Percentiles rank a stretch among this genome's conserved stretches.
These are phyloP conservation scores for Kandelia obovata DNA, from an alignment of 345 rosid species.

Conservation along the genomic window DNA sequence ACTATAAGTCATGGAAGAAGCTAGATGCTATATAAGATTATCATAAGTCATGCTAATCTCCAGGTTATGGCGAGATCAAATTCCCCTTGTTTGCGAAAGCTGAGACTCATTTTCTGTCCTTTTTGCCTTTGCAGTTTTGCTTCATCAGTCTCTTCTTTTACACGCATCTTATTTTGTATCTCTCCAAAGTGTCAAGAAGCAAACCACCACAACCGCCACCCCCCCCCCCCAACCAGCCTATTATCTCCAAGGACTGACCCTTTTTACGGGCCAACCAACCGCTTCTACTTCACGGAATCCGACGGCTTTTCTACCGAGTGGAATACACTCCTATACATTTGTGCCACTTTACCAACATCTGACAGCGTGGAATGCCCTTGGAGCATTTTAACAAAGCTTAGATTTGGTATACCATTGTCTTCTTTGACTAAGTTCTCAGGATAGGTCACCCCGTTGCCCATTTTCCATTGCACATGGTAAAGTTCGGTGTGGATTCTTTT, in stretches of 20 bases:
- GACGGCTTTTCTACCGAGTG: conserved; percentile 35
- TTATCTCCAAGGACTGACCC: conserved; percentile 37
- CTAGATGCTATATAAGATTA: too few relatives aligned
- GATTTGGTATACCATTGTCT: too few relatives aligned
- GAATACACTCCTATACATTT: too few relatives aligned
- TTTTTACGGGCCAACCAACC: conserved; percentile 52
- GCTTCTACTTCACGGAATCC: conserved; percentile 58
- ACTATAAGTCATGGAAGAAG: too few relatives aligned
- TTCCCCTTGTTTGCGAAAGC: not conserved
- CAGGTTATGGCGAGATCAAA: not conserved
- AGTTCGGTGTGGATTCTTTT: not conserved
- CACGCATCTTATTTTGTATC: not conserved
- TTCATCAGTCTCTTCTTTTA: not conserved
- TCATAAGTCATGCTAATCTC: not conserved
- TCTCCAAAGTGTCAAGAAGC: not conserved
- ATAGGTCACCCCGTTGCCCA: too few relatives aligned
- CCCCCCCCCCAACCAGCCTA: conserved; percentile 43
- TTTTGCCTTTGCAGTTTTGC: too few relatives aligned
- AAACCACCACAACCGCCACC: too few relatives aligned
- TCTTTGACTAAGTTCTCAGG: too few relatives aligned
- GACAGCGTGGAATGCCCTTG: too few relatives aligned
- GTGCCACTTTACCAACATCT: too few relatives aligned
- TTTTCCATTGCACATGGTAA: not conserved
- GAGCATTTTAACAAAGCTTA: too few relatives aligned
- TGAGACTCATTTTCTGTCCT: not conserved